Evolutionary conservation across 2,329 filamentous ascomycete genomes (phyloP).

Genomic region (Curvularia eragrostidis): DNA sequence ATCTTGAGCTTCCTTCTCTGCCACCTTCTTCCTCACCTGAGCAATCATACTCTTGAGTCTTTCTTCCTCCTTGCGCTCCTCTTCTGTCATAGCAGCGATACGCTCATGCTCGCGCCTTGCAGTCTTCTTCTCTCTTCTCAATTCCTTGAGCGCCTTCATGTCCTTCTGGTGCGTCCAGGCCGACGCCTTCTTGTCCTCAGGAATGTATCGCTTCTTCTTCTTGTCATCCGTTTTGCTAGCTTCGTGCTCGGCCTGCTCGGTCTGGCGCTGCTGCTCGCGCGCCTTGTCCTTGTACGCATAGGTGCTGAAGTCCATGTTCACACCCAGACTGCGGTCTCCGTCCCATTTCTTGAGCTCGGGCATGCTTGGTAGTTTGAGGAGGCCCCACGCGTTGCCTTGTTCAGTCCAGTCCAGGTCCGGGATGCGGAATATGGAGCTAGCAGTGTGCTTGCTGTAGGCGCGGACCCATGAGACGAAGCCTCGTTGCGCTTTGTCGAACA

Average conservation of each 20-base stretch:
- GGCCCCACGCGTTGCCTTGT: slow-evolving; percentile 81
- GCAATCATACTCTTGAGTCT: slow-evolving; percentile 42
- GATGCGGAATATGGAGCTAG: slow-evolving; percentile 87
- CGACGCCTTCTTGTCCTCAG: slow-evolving; percentile 36
- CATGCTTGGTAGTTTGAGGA: slow-evolving; percentile 90
- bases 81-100: slow-evolving; percentile 33
- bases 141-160: slow-evolving; percentile 39
- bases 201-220: slow-evolving; percentile 39
- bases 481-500: slow-evolving; percentile 87
- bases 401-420: slow-evolving; percentile 84
- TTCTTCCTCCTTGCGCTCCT: slow-evolving; percentile 46
- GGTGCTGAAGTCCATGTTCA: slow-evolving; percentile 50
- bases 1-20: slow-evolving; percentile 33
- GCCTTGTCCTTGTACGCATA: slow-evolving; percentile 55
- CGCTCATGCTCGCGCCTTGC: slow-evolving; percentile 42
- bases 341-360: slow-evolving; percentile 69
- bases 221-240: slow-evolving; percentile 21
- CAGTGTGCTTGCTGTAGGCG: slow-evolving; percentile 89
- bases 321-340: slow-evolving; percentile 52
- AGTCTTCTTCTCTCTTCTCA: slow-evolving; percentile 45
- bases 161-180: slow-evolving; percentile 50
- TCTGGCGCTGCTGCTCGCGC: slow-evolving; percentile 51
- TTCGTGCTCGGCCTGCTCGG: slow-evolving; percentile 43
- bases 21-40: slow-evolving; percentile 37
- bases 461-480: slow-evolving; percentile 94